Base-by-base conservation (phyloP, 441 rosid genomes). In the Gossypium gossypioides region DNA sequence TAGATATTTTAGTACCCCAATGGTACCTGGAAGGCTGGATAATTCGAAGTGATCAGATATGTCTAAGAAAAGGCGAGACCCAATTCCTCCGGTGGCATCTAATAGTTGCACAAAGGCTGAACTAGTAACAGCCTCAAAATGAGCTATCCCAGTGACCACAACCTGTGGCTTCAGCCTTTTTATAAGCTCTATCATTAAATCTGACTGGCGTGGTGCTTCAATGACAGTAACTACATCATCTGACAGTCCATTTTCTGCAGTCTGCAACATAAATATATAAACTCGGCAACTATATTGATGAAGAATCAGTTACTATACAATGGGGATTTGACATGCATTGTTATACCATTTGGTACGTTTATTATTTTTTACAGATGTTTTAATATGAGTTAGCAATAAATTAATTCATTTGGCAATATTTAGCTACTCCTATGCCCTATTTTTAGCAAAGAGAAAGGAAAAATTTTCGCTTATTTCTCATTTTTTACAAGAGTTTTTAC, bases 11-110 rank as follows among this genome's bases (percentile, higher is more conserved):
- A 93, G 85, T 77, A 91, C 90, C 60, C 98, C 98, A 75, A 81
- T 91, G 74, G 96, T 85, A 81, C 86, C 78, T 74, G 98, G 98
- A 76, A 91, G 95, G 84, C 98, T 93, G 78, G 96, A 93, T 63
- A 93, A 78, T 85, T 93, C 98, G 78, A 93, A 86, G 78, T 91
- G 95, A 84, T 93, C 96, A 76, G 98, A 93, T 83, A 91, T 90
- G 81, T 93, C 98, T 74, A 93, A 71, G 77, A 93, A 85, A 76
- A 93, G 96, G 71, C 90, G 90, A 65, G 76, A 88, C 76, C 96
- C 97, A 75, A 90, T 84, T 75, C 85, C 96, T 78, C 81, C 82
- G 0, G 98, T 91, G 68, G 87, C 80, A 75, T 93, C 92, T 77
- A 93, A 77, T 61, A 93, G 90, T 50, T 91, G 97, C 77, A 85